These are phyloP conservation scores for Schizopora paradoxa DNA, from an alignment of 1,284 basidiomycete species.

Conservation along the genomic window DNA sequence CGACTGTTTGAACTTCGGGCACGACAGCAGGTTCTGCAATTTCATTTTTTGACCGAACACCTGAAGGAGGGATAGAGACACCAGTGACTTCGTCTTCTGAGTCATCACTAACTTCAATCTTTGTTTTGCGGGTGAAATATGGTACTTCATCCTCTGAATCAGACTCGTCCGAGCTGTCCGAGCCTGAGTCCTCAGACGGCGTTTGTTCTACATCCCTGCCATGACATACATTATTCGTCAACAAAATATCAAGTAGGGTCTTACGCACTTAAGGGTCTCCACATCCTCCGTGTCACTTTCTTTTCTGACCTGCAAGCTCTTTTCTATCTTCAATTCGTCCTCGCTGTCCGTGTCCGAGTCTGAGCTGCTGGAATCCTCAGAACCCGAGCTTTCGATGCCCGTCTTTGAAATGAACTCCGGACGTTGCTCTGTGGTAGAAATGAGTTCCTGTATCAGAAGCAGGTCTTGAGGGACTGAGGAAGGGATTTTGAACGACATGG, in stretches of 20 bases:
- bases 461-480: slow-evolving; percentile 63
- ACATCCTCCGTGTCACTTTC: slow-evolving; percentile 31
- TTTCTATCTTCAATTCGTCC: slow-evolving; percentile 64
- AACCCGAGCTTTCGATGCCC: slow-evolving; percentile 10
- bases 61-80: slow-evolving; percentile 22
- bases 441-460: slow-evolving; percentile 60
- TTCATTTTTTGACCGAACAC: slow-evolving; percentile 27
- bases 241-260: neutral
- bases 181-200: slow-evolving; percentile 15
- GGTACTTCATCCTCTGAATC: slow-evolving; percentile 7
- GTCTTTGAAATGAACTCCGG: slow-evolving; percentile 12
- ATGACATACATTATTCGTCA: slow-evolving; percentile 1
- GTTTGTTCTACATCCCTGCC: neutral
- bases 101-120: slow-evolving; percentile 23
- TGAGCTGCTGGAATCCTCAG: slow-evolving; percentile 41
- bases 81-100: slow-evolving; percentile 20
- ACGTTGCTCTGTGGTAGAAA: slow-evolving; percentile 35
- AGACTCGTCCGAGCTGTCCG: slow-evolving; percentile 10
- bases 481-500: slow-evolving; percentile 60
- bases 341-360: slow-evolving; percentile 52
- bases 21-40: slow-evolving; percentile 30
- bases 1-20: slow-evolving; percentile 31
- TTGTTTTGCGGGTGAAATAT: neutral
- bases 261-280: slow-evolving; percentile 10
- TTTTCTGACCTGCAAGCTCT: slow-evolving; percentile 33